A percentile compares a stretch with the other conserved stretches of the same genome.
Evolutionary conservation across 768 basidiomycete genomes (phyloP).

Genomic region (Termitomyces sp.): DNA sequence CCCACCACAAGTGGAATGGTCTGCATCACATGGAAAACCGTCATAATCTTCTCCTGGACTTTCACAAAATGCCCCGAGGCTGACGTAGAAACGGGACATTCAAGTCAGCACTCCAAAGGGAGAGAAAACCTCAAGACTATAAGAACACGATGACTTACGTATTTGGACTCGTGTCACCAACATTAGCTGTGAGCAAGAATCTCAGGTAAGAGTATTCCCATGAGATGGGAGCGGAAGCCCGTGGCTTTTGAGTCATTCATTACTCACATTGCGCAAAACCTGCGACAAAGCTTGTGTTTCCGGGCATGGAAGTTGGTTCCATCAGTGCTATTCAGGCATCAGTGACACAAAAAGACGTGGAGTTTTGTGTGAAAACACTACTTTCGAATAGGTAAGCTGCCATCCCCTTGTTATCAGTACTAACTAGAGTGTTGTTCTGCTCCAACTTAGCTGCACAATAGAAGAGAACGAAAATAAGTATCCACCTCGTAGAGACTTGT

Average conservation of each 20-base stretch:
- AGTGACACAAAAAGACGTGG: neutral
- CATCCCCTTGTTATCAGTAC: constrained; percentile 83
- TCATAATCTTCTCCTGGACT: constrained; percentile 65
- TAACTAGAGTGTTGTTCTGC: constrained; percentile 80
- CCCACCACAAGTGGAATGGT: constrained; percentile 73
- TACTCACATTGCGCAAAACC: constrained; percentile 66
- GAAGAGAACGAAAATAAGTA: neutral
- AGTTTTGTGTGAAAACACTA: constrained; percentile 15
- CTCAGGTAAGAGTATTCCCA: constrained; percentile 3
- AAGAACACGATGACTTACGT: constrained; percentile 42
- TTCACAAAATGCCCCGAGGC: constrained; percentile 74
- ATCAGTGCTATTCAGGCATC: constrained; percentile 39
- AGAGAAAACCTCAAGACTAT: neutral
- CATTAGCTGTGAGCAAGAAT: constrained; percentile 49
- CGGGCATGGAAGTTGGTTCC: constrained; percentile 62
- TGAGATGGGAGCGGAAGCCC: neutral
- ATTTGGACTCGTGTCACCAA: constrained; percentile 77
- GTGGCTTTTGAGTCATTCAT: no score
- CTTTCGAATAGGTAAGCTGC: constrained; percentile 76
- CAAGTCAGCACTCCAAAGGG: neutral
- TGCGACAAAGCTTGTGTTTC: constrained; percentile 65
- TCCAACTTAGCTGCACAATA: neutral
- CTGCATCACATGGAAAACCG: constrained; percentile 62
- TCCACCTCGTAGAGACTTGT: constrained; percentile 69
- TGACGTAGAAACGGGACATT: constrained; percentile 9